Evolutionary conservation across 2,329 filamentous ascomycete species (phyloP), one percentile per base, ranked within the genome.

Genomic region (Septoria petroselini): DNA sequence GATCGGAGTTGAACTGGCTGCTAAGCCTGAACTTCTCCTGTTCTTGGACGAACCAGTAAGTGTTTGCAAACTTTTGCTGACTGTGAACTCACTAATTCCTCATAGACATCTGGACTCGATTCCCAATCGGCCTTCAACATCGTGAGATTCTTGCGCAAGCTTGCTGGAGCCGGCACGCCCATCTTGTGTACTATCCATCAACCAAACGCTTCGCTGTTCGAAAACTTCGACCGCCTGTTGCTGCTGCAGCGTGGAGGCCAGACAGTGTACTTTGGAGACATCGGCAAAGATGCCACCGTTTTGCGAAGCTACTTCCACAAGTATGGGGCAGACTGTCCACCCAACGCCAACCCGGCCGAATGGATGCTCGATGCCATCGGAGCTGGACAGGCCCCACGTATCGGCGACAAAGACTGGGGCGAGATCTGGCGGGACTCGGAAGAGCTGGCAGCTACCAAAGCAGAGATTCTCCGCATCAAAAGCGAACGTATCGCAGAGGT

Each of bases 131-230:
- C 86, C 14, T 89, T 84, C 73, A 87, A 87, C 68, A 88, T 88
- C 58, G 82, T 88, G 19, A 82, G 84, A 27, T 87, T 89, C 74
- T 73, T 90, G n/a, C 82, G 81, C 61, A 89, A 88, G 70, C 77
- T 89, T 4, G 83, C 85, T 41, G 75, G 78, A n/a, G 85, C 86
- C 2, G 90, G 89, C 1, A 90, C 95, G 65, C 89, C 89, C 7
- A 89, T 95, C 59, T 78, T 95, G 3, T 94, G 88, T 71, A 95
- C 90, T 0, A 95, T 95, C 56, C 90, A 95, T 67, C 90, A 95
- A 66, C 89, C 90, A 1, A 91, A 90, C 58, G 86, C 87, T 12
- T 83, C 87, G 0, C 76, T 95, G 0, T 95, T 95, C 60, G 87
- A 93, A 68, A 85, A 90, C 68, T 95, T 95, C 58, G 89, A 95